Base-by-base conservation (phyloP, 495 filamentous ascomycete genomes). In the Ramalina intermedia region DNA sequence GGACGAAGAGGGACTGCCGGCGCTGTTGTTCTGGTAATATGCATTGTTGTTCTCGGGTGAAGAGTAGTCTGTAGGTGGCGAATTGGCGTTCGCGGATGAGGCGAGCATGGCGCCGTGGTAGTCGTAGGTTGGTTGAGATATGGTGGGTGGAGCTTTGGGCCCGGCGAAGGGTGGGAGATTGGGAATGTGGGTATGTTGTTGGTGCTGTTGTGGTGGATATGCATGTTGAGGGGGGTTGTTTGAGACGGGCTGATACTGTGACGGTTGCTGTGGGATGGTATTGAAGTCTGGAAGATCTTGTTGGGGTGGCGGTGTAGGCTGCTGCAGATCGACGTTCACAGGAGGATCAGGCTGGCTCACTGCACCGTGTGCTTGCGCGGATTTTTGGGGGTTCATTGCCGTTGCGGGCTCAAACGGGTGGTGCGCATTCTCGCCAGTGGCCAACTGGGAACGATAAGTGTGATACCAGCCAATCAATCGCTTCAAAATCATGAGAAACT, bases 391-490 rank as follows among this genome's bases (percentile, higher is more conserved):
- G 12, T 33, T 13, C 29, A 33, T 33, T 0, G 29, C 29, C 8
- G 29, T 33, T 33, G 29, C 29, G 29, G 29, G 44, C 20, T 21
- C 18, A 26, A 26, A 26, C 2, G 44, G 44, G 0, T 27, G 14
- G 16, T 47, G 44, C n/a, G 33, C 26, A 14, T 47, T 18, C 11
- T 17, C 29, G 4, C 44, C 44, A 6, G 33, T 17, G n/a, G 26
- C 33, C 18, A 47, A 9, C 20, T 47, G 44, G 6, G 24, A 36
- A 5, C 37, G 20, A 35, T 47, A 47, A 21, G 14, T 37, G 51
- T 70, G 61, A 56, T 87, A 93, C 81, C 84, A 87, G 3, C 72
- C 76, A 26, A 76, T 75, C 6, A 96, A 63, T 73, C 88, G 80
- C 27, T 70, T 65, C 20, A 94, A 63, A 35, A 94, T 81, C 38